phyloP scores from a whole-genome alignment of 1,139 yeast genomes.

The Pichia cactophila region DNA sequence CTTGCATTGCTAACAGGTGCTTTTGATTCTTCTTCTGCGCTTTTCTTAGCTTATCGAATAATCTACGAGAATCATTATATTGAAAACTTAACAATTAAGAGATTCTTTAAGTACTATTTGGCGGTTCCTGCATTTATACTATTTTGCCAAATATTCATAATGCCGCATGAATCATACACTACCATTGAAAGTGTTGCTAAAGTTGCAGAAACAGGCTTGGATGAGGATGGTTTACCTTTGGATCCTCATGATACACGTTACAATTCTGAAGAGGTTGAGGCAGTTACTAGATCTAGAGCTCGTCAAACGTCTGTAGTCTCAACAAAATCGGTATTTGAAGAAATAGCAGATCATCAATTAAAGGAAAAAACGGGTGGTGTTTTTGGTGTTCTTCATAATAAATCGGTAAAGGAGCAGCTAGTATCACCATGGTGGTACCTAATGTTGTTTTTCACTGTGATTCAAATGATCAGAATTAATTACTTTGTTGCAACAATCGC shows the following conservation, averaged over 20 bases:
- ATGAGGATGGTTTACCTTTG: conserved; percentile 50
- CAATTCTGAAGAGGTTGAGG: conserved; percentile 29
- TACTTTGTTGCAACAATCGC: conserved; percentile 84
- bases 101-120: conserved; percentile 60
- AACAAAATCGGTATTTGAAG: conserved; percentile 54
- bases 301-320: conserved; percentile 26
- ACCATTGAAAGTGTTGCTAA: conserved; percentile 62
- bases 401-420: conserved; percentile 54
- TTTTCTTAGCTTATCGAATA: conserved; percentile 60
- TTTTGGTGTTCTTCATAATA: conserved; percentile 77
- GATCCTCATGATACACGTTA: conserved; percentile 33
- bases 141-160: conserved; percentile 60
- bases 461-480: conserved; percentile 86
- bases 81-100: conserved; percentile 32
- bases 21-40: conserved; percentile 70
- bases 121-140: conserved; percentile 69
- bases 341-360: conserved; percentile 50
- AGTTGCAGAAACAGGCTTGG: conserved; percentile 62
- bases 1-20: conserved; percentile 71
- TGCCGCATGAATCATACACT: conserved; percentile 75
- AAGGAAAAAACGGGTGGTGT: conserved; percentile 60
- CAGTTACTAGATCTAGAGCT: conserved; percentile 12
- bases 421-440: conserved; percentile 70
- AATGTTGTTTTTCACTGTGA: conserved; percentile 70
- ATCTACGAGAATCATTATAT: conserved; percentile 41